Base-by-base conservation (phyloP, 1,139 yeast genomes). In the Kodamaea derodonti region DNA sequence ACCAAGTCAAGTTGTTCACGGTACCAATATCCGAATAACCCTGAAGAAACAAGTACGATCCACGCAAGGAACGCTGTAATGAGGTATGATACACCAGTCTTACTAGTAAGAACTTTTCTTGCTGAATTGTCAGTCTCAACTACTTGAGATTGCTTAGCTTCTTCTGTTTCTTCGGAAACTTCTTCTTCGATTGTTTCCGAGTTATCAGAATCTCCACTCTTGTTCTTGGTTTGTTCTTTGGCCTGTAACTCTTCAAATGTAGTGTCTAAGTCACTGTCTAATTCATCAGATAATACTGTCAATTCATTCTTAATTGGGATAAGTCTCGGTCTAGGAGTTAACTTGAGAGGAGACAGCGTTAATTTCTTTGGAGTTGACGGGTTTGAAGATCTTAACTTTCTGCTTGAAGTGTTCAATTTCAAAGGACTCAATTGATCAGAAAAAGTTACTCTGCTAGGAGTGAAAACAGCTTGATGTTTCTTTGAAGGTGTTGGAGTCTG, bases 1-100 rank as follows among this genome's bases (percentile, higher is more conserved):
- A 77, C 68, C 26, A 73, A 57, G 16, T 70, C 49, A 20, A 72
- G 66, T 49, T 80, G 82, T 41, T 80, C 82, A 35, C 84, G 62
- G 47, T 77, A 80, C 85, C 86, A 80, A 32, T 73, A 62, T 0
- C 65, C 69, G 42, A 66, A 65, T 3, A 63, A 39, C 2, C 65
- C 63, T 5, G 42, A 28, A 1, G 51, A 38, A 3, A 62, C 52
- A 10, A 64, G 22, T 2, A 53, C 14, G 2, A 62, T 20, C 72
- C 72, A 67, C 3, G 38, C 26, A 9, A 40, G n/a, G 18, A 45
- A 37, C 2, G 39, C 37, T 33, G 28, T 11, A 30, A 20, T 4
- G 32, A 34, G 4, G 34, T 24, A 27, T 17, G 15, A 15, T 25
- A 36, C 27, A 10, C 38, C 24, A 3, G 39, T 18, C 7, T 24